Percentiles rank a stretch among this genome's conserved stretches.
These are phyloP conservation scores for Brassica balearica DNA, from an alignment of 441 rosid species.

Conservation along the genomic window DNA sequence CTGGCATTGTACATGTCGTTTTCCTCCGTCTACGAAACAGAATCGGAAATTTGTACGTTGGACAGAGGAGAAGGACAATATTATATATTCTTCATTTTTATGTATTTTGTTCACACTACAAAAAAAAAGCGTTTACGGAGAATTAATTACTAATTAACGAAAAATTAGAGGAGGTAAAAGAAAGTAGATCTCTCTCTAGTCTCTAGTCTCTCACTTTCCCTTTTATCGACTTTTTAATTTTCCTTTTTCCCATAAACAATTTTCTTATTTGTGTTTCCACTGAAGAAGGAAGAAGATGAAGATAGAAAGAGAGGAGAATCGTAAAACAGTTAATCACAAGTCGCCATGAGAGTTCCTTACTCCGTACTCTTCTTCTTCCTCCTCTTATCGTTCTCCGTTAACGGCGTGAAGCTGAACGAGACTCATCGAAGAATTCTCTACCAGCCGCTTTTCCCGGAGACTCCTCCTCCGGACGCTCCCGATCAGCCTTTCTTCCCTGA, in stretches of 20 bases:
- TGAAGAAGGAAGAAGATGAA: conserved; percentile 53
- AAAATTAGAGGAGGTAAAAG: background rate
- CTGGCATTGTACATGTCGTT: background rate
- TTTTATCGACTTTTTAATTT: conserved; percentile 5
- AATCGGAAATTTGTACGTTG: background rate
- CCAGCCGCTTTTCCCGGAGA: conserved; percentile 81
- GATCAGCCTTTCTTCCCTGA: conserved; percentile 96
- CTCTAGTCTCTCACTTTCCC: conserved; percentile 36
- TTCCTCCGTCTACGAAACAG: background rate
- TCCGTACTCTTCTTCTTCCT: conserved; percentile 37
- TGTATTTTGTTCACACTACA: conserved; percentile 28
- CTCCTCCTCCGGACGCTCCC: conserved; percentile 44
- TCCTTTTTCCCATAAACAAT: conserved; percentile 21
- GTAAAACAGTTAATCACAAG: conserved; percentile 42
- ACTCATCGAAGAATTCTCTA: conserved; percentile 74
- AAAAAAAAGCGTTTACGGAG: background rate
- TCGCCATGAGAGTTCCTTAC: conserved; percentile 62
- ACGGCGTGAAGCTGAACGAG: conserved; percentile 12
- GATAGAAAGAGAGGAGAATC: conserved; percentile 42
- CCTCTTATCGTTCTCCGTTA: conserved; percentile 21
- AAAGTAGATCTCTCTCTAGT: too few relatives aligned
- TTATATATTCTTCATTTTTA: background rate
- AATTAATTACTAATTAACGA: background rate
- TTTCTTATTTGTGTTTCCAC: conserved; percentile 20
- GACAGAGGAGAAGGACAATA: background rate